Conservation (phyloP, 2,329 filamentous ascomycete genomes). For the Pseudogymnoascus sp. region DNA sequence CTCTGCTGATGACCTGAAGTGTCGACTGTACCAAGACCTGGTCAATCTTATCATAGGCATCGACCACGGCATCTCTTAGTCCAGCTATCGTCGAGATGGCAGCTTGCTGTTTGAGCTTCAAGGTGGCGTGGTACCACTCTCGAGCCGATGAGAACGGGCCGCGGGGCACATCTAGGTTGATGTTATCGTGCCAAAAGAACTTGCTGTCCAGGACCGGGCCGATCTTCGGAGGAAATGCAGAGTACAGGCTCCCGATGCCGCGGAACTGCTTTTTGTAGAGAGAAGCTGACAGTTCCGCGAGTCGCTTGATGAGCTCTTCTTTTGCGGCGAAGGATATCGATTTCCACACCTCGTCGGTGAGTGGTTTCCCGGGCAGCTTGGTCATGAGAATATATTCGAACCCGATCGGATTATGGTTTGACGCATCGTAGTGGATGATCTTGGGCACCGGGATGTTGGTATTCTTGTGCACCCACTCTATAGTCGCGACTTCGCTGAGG, state of each 20-base stretch:
- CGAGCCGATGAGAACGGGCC: slow-evolving; percentile 28
- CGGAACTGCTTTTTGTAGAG: slow-evolving; percentile 22
- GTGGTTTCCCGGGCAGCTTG: slow-evolving; percentile 16
- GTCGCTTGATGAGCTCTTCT: slow-evolving; percentile 23
- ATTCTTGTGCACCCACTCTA: slow-evolving; percentile 27
- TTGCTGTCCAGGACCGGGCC: slow-evolving; percentile 28
- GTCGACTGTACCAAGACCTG: too few relatives aligned
- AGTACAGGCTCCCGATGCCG: slow-evolving; percentile 20
- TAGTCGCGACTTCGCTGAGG: slow-evolving; percentile 33
- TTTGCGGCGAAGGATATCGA: slow-evolving; percentile 31
- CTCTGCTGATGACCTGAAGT: too few relatives aligned
- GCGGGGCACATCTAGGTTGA: slow-evolving; percentile 29
- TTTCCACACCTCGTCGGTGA: slow-evolving; percentile 21
- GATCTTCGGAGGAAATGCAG: background rate
- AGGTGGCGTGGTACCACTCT: too few relatives aligned
- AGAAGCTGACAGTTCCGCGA: slow-evolving; percentile 29
- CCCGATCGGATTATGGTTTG: slow-evolving; percentile 29
- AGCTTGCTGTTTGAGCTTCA: too few relatives aligned
- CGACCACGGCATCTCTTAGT: too few relatives aligned
- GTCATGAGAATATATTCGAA: slow-evolving; percentile 38
- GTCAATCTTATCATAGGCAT: too few relatives aligned
- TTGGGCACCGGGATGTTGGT: slow-evolving; percentile 30
- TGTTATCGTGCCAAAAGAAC: slow-evolving; percentile 30
- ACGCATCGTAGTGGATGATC: slow-evolving; percentile 30
- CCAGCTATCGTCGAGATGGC: too few relatives aligned